Conservation (phyloP, 805 yeast genomes). For the Pichia pseudocactophila region DNA sequence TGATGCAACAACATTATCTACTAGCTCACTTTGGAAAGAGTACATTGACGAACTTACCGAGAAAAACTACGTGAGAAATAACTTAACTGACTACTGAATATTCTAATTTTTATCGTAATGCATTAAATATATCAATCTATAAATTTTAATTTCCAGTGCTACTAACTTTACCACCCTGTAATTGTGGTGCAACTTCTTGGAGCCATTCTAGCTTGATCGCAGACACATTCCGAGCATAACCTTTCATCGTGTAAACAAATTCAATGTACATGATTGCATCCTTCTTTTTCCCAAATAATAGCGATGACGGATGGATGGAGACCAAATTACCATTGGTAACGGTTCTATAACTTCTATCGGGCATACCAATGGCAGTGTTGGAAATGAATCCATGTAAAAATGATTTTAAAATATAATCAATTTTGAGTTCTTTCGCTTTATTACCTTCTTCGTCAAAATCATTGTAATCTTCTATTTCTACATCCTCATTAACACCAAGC, state of each 20-base stretch:
- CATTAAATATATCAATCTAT: not conserved
- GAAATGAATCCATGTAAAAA: conserved; percentile 78
- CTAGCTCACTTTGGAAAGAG: conserved; percentile 42
- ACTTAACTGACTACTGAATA: conserved; percentile 9
- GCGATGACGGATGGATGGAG: conserved; percentile 84
- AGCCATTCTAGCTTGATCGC: conserved; percentile 78
- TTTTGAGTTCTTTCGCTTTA: conserved; percentile 33
- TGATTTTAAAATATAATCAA: conserved; percentile 57
- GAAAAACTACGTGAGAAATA: conserved; percentile 14
- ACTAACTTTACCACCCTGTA: conserved; percentile 35
- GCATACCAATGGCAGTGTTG: conserved; percentile 89
- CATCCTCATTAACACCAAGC: conserved; percentile 30
- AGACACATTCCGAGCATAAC: conserved; percentile 86
- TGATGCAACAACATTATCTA: conserved; percentile 42
- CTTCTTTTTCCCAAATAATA: conserved; percentile 69
- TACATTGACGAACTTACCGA: conserved; percentile 35
- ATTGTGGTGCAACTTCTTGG: conserved; percentile 68
- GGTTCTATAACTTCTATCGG: conserved; percentile 87
- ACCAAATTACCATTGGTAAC: conserved; percentile 76
- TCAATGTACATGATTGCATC: conserved; percentile 94
- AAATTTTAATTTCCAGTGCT: conserved; percentile 3
- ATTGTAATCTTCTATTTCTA: conserved; percentile 20
- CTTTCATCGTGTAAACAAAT: conserved; percentile 86
- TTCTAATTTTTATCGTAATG: not conserved
- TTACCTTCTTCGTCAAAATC: conserved; percentile 25